These are phyloP conservation scores for Pythium angustatum DNA, from an alignment of 352 stramenopile species.

Conservation along the genomic window DNA sequence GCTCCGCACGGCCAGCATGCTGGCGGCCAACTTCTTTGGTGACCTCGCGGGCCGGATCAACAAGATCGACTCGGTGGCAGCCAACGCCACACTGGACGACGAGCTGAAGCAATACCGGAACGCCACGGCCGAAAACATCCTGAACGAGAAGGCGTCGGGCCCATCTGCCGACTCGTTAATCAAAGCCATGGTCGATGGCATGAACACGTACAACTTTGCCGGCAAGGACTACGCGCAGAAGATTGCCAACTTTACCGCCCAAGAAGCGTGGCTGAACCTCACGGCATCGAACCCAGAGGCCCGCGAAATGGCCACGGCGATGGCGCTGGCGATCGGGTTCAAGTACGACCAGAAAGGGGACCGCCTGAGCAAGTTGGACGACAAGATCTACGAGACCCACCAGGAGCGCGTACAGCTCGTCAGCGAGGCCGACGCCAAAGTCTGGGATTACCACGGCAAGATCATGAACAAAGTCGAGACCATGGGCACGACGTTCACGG, in stretches of 20 bases:
- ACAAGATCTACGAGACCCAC: background rate
- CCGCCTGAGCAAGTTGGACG: background rate
- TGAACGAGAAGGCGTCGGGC: background rate
- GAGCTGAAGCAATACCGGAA: background rate
- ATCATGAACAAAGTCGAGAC: background rate
- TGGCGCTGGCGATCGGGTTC: background rate
- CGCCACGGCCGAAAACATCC: background rate
- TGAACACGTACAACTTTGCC: constrained; percentile 6
- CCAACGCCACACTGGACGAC: background rate
- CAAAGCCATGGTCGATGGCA: background rate
- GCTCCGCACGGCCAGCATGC: background rate
- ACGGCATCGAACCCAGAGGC: background rate
- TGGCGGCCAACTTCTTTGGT: background rate
- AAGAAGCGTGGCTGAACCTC: background rate
- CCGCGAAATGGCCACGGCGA: constrained; percentile 1
- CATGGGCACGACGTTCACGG: constrained; percentile 4
- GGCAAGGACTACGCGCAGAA: background rate
- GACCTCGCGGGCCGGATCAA: background rate
- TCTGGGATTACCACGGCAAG: constrained; percentile 5
- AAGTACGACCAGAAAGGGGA: constrained; percentile 5
- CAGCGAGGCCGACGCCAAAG: background rate
- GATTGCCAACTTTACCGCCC: background rate
- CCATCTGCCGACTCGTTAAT: background rate
- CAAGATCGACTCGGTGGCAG: background rate
- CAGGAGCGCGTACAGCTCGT: background rate